Percentiles rank a stretch among this genome's conserved stretches.
phyloP scores from a whole-genome alignment of 148 eudicot species.

The Camellia sinensis region DNA sequence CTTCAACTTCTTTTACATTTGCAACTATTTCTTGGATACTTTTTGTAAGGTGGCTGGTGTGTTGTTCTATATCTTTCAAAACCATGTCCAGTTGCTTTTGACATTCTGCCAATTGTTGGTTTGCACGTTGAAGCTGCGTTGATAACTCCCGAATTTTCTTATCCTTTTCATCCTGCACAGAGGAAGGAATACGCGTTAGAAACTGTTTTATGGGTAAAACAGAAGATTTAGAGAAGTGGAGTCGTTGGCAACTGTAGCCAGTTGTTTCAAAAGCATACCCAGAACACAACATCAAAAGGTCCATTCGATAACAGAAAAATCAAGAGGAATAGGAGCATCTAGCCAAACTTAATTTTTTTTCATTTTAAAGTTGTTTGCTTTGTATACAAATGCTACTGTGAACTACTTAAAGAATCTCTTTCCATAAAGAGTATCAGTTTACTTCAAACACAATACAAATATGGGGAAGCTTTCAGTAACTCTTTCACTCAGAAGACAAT shows the following conservation, averaged over 20 bases:
- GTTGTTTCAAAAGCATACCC: not conserved
- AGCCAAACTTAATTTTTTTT: not conserved
- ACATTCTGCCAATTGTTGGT: constrained; percentile 19
- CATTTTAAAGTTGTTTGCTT: not conserved
- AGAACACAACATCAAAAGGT: not conserved
- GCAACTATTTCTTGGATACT: constrained; percentile 15
- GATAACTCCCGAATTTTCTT: constrained; percentile 23
- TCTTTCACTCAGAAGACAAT: not conserved
- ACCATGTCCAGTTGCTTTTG: constrained; percentile 16
- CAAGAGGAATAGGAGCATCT: no score
- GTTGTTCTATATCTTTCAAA: constrained; percentile 17
- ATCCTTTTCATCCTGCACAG: constrained; percentile 18
- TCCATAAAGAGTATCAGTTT: not conserved
- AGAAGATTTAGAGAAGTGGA: not conserved
- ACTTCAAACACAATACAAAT: not conserved
- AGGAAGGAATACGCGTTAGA: not conserved
- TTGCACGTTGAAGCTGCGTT: constrained; percentile 10
- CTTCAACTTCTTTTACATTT: constrained; percentile 20
- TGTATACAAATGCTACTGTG: not conserved
- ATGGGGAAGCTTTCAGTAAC: not conserved
- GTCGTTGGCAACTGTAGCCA: not conserved
- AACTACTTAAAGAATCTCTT: not conserved
- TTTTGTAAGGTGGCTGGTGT: constrained; percentile 18
- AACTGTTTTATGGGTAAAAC: not conserved
- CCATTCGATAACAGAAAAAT: no score